These are phyloP conservation scores for Metarhizium guizhouense DNA, from an alignment of 2,329 filamentous ascomycete genomes.

Conservation along the genomic window DNA sequence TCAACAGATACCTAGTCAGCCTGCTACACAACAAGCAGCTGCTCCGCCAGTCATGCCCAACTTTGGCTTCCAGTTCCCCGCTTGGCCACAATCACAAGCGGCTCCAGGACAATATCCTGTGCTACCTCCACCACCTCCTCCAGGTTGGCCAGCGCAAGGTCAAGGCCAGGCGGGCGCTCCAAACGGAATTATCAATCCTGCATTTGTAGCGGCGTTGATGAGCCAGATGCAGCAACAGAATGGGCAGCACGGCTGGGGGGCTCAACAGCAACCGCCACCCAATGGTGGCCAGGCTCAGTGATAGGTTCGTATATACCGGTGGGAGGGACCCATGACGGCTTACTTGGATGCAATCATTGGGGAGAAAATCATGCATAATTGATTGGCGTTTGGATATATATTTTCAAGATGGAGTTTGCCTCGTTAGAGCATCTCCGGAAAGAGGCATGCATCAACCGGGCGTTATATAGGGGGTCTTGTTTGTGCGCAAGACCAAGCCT, in stretches of 20 bases:
- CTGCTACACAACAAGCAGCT: conserved; percentile 7
- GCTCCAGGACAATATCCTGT: conserved; percentile 16
- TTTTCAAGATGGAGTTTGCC: background rate
- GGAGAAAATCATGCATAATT: background rate
- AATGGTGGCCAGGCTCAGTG: conserved; percentile 18
- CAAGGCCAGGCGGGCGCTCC: conserved; percentile 24
- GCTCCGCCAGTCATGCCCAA: conserved; percentile 18
- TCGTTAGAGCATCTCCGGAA: background rate
- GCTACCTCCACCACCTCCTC: conserved; percentile 31
- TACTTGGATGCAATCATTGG: background rate
- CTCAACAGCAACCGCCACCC: conserved; percentile 17
- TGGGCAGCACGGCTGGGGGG: conserved; percentile 19
- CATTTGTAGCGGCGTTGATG: conserved; percentile 44
- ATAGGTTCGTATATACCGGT: conserved; percentile 1
- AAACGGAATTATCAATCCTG: conserved; percentile 46
- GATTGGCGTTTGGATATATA: background rate
- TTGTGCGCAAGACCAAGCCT: background rate
- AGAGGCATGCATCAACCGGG: conserved; percentile 2
- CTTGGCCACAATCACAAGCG: conserved; percentile 28
- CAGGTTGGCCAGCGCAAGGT: conserved; percentile 16
- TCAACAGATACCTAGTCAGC: conserved; percentile 21
- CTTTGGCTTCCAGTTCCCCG: conserved; percentile 35
- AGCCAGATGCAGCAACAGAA: conserved; percentile 31
- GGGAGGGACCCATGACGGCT: background rate
- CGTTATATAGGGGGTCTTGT: background rate